Evolutionary conservation across 345 rosid genomes (phyloP).

Genomic region (Eucalyptus pumila): DNA sequence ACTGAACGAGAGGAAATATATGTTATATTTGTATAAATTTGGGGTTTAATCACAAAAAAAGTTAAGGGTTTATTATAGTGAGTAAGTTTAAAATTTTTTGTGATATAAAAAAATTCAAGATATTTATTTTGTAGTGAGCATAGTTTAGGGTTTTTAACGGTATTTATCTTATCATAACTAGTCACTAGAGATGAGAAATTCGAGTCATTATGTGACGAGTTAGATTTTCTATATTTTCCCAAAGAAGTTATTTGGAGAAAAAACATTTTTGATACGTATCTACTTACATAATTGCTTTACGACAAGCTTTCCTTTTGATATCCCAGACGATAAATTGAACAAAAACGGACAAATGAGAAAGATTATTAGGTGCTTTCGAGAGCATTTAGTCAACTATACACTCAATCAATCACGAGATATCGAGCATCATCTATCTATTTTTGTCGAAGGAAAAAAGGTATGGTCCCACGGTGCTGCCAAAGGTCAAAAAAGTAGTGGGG

Average conservation of each 20-base stretch:
- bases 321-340: background rate
- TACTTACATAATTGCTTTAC: background rate
- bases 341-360: background rate
- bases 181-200: background rate
- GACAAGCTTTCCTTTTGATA: background rate
- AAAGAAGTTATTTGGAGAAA: background rate
- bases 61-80: too few relatives aligned
- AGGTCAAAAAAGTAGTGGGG: background rate
- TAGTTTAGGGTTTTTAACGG: too few relatives aligned
- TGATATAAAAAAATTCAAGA: too few relatives aligned
- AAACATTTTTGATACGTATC: background rate
- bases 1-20: fast-evolving
- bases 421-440: background rate
- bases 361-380: background rate
- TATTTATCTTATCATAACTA: background rate
- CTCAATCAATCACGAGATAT: background rate
- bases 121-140: too few relatives aligned
- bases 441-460: background rate
- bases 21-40: too few relatives aligned
- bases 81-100: fast-evolving
- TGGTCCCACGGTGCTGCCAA: background rate
- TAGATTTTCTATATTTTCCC: background rate
- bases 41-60: too few relatives aligned
- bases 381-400: background rate
- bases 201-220: fast-evolving